A percentile compares a stretch with the other conserved stretches of the same genome.
Conservation (phyloP, 2,329 filamentous ascomycete genomes). For the Rhynchosporium graminicola region DNA sequence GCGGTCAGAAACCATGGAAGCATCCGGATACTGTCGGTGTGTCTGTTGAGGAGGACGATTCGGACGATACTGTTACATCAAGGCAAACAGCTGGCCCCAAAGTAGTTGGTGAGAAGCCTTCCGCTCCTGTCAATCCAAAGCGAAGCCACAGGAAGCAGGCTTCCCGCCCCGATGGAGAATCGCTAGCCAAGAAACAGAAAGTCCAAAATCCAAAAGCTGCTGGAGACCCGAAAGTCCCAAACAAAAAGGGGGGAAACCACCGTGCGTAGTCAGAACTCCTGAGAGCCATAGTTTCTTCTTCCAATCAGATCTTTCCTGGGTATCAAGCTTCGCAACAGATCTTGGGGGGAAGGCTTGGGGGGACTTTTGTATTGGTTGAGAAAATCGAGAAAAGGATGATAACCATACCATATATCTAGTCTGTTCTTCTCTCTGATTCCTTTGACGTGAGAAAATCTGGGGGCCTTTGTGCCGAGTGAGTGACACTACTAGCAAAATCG, state of each 20-base stretch:
- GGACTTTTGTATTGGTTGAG: background rate
- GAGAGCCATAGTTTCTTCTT: background rate
- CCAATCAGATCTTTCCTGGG: background rate
- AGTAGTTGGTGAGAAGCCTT: background rate
- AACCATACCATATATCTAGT: background rate
- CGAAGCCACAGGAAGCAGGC: background rate
- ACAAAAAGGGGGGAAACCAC: background rate
- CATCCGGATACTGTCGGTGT: background rate
- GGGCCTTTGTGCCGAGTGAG: too few relatives aligned
- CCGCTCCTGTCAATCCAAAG: background rate
- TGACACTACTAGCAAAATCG: too few relatives aligned
- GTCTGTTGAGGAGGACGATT: background rate
- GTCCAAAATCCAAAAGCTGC: background rate
- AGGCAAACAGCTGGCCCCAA: background rate
- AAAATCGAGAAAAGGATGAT: background rate
- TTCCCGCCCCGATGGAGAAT: too few relatives aligned
- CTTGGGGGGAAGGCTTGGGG: background rate
- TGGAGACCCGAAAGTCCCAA: background rate
- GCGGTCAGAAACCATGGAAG: background rate
- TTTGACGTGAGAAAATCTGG: too few relatives aligned
- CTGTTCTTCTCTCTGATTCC: too few relatives aligned
- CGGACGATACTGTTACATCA: background rate
- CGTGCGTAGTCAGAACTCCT: background rate
- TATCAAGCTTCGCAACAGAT: background rate
- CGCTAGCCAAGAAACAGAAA: constrained; percentile 7